A percentile compares a stretch with the other conserved stretches of the same genome.
Evolutionary conservation across 352 stramenopile genomes (phyloP).

Genomic region (Globisporangium perplexum): DNA sequence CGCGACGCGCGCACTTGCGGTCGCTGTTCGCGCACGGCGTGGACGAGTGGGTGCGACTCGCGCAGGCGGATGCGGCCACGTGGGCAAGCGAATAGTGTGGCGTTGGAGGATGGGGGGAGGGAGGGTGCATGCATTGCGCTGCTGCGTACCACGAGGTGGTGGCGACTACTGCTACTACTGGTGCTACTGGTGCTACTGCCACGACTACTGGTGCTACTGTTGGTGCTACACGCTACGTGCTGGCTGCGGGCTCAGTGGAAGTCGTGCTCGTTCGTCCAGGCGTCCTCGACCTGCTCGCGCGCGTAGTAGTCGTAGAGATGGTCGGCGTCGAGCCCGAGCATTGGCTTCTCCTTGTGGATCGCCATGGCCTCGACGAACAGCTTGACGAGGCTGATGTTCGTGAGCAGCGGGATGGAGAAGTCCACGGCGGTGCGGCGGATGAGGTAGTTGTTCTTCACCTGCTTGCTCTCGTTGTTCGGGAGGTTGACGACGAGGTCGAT

Average conservation of each 20-base stretch:
- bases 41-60: constrained; percentile 40
- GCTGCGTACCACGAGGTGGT: neutral
- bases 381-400: constrained; percentile 90
- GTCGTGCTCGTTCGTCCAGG: constrained; percentile 93
- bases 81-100: too few species aligned
- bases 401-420: constrained; percentile 90
- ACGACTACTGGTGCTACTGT: neutral
- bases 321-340: constrained; percentile 91
- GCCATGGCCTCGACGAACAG: constrained; percentile 91
- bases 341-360: constrained; percentile 89
- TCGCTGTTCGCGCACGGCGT: constrained; percentile 39
- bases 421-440: constrained; percentile 91
- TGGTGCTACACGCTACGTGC: constrained; percentile 10
- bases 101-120: too few species aligned
- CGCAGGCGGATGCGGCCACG: neutral
- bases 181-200: neutral
- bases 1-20: constrained; percentile 27
- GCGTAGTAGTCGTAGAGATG: constrained; percentile 98
- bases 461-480: constrained; percentile 84
- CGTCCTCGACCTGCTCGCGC: constrained; percentile 87
- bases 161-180: neutral
- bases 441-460: constrained; percentile 90
- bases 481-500: constrained; percentile 95
- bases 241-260: constrained; percentile 87
- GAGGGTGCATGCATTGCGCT: neutral